These are phyloP conservation scores for Ramalina peruviana DNA, from an alignment of 495 filamentous ascomycete species.

Conservation along the genomic window DNA sequence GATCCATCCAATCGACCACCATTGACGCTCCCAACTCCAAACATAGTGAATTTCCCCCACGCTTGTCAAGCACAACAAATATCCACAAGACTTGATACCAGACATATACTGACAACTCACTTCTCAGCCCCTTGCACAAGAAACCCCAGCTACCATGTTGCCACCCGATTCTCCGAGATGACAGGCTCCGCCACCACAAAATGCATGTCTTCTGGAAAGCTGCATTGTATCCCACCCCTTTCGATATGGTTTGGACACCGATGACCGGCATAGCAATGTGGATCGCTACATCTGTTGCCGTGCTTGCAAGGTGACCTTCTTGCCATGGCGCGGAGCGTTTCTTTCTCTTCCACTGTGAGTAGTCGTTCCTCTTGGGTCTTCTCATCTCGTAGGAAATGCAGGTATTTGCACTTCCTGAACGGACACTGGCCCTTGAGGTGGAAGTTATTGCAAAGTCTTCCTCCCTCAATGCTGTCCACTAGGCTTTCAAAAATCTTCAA, in stretches of 20 bases:
- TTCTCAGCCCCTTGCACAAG: neutral
- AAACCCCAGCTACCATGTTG: no score
- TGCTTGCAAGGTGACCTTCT: neutral
- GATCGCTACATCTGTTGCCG: neutral
- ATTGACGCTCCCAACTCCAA: no score
- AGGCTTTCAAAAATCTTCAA: neutral
- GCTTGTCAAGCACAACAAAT: no score
- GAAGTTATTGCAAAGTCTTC: neutral
- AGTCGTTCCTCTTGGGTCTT: neutral
- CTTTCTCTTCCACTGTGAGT: neutral
- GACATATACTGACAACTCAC: no score
- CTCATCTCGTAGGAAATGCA: neutral
- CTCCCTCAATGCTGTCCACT: neutral
- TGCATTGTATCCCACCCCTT: neutral
- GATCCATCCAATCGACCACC: no score
- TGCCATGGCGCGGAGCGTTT: neutral
- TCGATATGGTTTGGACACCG: neutral
- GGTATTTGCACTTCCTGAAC: constrained; percentile 1
- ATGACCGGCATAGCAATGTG: neutral
- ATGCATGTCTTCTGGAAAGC: neutral
- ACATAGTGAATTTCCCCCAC: no score
- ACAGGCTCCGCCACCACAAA: neutral
- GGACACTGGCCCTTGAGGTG: neutral
- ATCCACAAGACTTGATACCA: no score
- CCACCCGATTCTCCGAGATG: neutral